Base-by-base conservation (phyloP, 176 grass and related monocot genomes). In the Luzula sylvatica region DNA sequence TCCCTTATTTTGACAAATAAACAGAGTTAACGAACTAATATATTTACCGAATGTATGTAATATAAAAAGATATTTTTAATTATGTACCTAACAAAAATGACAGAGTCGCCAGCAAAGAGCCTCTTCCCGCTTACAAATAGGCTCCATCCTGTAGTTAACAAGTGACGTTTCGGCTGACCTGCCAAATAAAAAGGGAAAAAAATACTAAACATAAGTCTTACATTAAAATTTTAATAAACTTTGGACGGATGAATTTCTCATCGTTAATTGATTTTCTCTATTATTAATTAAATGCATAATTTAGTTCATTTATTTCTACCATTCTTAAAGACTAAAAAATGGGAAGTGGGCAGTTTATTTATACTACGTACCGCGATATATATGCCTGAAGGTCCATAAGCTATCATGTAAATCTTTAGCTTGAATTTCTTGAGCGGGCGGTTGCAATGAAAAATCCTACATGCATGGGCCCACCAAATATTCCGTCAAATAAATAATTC, bases 61-160 rank as follows among this genome's bases (percentile, higher is more conserved):
- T 49, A 15, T 13, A 16, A n/a, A 57, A 17, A 35, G 16, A 50
- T 7, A 35, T 8, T n/a, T 30, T 51, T 41, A 46, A 54, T 20
- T 13, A 45, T 51, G 64, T 72, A 87, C 93, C 93, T 99, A 50
- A 99, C 84, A 78, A 99, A 83, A 65, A 99, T 86, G 44, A 99
- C 86, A n/a, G 93, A 92, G 61, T 99, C 93, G 50, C 93, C 93
- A 78, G 78, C 78, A 72, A 87, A 86, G 55, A 99, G 65, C 66
- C 79, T 92, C 61, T 99, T 99, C 55, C 93, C 93, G 23, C 82
- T 89, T 48, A 99, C 78, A 19, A 99, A 99, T 29, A 99, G 69
- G 66, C 93, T 99, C 93, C 93, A 99, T 38, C 93, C 93, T 54
- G 93, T 92, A 4, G 93, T 99, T 50, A 99, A 75, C 56, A 99